Conservation (phyloP, 495 filamentous ascomycete genomes). For the Viridothelium virens region DNA sequence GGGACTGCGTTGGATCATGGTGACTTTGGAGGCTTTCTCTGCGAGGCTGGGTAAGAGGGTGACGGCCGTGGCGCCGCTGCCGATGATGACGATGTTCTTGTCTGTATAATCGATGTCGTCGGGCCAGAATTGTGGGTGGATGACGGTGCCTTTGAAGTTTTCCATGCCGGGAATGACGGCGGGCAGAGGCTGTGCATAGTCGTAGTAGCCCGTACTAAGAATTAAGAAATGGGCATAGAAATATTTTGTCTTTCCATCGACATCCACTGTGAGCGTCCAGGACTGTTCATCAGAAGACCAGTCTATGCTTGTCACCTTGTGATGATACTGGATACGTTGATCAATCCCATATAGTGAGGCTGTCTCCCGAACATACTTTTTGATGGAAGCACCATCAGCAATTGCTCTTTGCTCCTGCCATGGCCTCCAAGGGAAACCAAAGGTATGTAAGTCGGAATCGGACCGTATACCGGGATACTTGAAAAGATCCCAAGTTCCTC, state of each 20-base stretch:
- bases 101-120: slow-evolving; percentile 42
- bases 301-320: slow-evolving; percentile 47
- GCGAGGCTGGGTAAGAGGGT: slow-evolving; percentile 48
- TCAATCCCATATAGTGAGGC: slow-evolving; percentile 54
- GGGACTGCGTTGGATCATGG: slow-evolving; percentile 53
- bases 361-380: slow-evolving; percentile 54
- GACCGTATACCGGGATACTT: slow-evolving; percentile 59
- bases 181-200: slow-evolving; percentile 52
- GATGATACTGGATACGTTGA: slow-evolving; percentile 51
- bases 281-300: slow-evolving; percentile 54
- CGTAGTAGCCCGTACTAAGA: slow-evolving; percentile 60
- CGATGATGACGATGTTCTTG: slow-evolving; percentile 49
- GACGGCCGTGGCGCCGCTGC: slow-evolving; percentile 51
- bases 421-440: slow-evolving; percentile 60
- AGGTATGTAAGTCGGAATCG: slow-evolving; percentile 60
- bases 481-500: slow-evolving; percentile 69
- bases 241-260: slow-evolving; percentile 39
- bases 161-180: slow-evolving; percentile 53
- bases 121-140: slow-evolving; percentile 61
- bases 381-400: slow-evolving; percentile 52
- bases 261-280: slow-evolving; percentile 55
- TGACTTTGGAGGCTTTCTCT: slow-evolving; percentile 43
- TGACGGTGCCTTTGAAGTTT: slow-evolving; percentile 46
- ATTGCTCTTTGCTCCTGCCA: slow-evolving; percentile 55
- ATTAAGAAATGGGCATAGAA: slow-evolving; percentile 52